phyloP scores from a whole-genome alignment of 345 rosid genomes.

The Salix suchowensis region DNA sequence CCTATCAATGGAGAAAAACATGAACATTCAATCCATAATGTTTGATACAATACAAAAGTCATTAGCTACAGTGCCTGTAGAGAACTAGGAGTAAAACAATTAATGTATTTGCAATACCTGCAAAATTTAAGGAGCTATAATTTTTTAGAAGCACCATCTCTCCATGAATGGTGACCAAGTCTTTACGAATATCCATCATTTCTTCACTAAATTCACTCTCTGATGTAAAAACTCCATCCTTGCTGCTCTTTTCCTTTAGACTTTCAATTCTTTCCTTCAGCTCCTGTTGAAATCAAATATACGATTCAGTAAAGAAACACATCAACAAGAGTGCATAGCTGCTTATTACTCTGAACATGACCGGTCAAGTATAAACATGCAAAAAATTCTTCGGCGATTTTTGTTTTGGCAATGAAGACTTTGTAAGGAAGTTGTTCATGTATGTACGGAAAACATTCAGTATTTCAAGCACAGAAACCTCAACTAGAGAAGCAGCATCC shows the following conservation, averaged over 20 bases:
- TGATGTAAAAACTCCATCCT: constrained; percentile 48
- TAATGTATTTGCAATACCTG: constrained; percentile 41
- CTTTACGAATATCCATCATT: constrained; percentile 91
- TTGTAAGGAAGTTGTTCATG: not conserved
- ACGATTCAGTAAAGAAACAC: not conserved
- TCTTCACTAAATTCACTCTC: constrained; percentile 76
- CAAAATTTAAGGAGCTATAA: constrained; percentile 86
- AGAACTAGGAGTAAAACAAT: not conserved
- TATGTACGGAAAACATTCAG: not conserved
- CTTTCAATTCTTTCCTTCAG: constrained; percentile 70
- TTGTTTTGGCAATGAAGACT: not conserved
- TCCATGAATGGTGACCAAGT: constrained; percentile 83
- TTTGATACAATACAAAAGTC: not conserved
- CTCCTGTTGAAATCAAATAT: constrained; percentile 44
- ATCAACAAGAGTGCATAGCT: not conserved
- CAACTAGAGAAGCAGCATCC: too few relatives aligned
- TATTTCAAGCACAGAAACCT: too few relatives aligned
- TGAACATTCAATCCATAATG: not conserved
- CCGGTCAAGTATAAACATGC: not conserved
- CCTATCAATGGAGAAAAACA: constrained; percentile 36
- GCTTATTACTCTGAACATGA: not conserved
- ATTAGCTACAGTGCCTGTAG: not conserved
- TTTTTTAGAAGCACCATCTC: constrained; percentile 94
- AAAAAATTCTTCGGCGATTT: not conserved
- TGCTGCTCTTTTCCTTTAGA: constrained; percentile 50